These are phyloP conservation scores for Ophiocordyceps polyrhachis-furcata DNA, from an alignment of 2,329 filamentous ascomycete species.

Conservation along the genomic window DNA sequence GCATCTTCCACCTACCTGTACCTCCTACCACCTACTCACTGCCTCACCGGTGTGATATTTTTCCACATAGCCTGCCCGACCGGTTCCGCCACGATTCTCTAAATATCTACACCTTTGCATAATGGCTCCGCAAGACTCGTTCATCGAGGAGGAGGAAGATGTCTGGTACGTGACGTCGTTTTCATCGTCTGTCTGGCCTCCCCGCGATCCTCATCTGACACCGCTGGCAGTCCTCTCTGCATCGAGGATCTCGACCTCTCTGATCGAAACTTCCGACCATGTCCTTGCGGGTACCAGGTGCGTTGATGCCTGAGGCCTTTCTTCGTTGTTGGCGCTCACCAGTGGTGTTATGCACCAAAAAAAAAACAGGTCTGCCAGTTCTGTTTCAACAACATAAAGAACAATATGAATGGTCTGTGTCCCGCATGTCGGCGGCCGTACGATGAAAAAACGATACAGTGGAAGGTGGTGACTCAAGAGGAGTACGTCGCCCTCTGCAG, in stretches of 20 bases:
- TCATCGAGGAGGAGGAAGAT: slow-evolving; percentile 55
- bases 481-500: slow-evolving; percentile 45
- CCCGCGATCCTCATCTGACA: neutral
- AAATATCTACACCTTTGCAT: slow-evolving; percentile 8
- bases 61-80: slow-evolving; percentile 3
- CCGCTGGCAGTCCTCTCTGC: slow-evolving; percentile 62
- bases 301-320: neutral
- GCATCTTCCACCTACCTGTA: slow-evolving; percentile 4
- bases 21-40: neutral
- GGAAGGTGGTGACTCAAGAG: slow-evolving; percentile 85
- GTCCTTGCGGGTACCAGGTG: slow-evolving; percentile 96
- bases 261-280: slow-evolving; percentile 91
- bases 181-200: slow-evolving; percentile 1
- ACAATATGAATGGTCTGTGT: slow-evolving; percentile 91
- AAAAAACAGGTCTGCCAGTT: slow-evolving; percentile 79
- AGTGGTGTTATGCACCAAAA: neutral
- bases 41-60: slow-evolving; percentile 6
- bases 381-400: slow-evolving; percentile 98
- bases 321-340: neutral
- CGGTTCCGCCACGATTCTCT: slow-evolving; percentile 4
- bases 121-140: slow-evolving; percentile 52
- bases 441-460: slow-evolving; percentile 93
- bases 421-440: slow-evolving; percentile 94
- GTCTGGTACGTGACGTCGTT: slow-evolving; percentile 33
- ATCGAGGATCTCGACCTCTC: slow-evolving; percentile 98